Percentiles rank a stretch among this genome's conserved stretches.
Evolutionary conservation across 2,329 filamentous ascomycete genomes (phyloP).

Genomic region (Talaromyces sp.): DNA sequence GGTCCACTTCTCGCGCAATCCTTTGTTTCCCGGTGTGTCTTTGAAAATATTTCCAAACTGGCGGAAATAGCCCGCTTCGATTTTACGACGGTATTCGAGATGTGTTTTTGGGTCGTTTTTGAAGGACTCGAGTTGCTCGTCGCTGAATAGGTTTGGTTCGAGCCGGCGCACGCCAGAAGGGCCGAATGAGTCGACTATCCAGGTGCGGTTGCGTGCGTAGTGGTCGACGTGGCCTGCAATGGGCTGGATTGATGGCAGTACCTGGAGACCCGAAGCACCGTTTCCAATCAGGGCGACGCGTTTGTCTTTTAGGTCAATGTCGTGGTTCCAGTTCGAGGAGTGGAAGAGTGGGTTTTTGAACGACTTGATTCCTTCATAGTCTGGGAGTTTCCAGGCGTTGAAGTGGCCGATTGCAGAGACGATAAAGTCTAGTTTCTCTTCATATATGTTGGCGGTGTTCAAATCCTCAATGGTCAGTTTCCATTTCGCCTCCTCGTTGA

Average conservation of each 20-base stretch:
- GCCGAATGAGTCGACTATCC: slow-evolving; percentile 63
- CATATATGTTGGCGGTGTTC: slow-evolving; percentile 27
- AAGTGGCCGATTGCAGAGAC: slow-evolving; percentile 62
- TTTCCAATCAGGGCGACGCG: slow-evolving; percentile 59
- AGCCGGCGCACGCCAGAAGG: slow-evolving; percentile 49
- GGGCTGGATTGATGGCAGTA: slow-evolving; percentile 37
- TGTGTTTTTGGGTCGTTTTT: slow-evolving; percentile 56
- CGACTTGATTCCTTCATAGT: slow-evolving; percentile 54
- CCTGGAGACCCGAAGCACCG: slow-evolving; percentile 58
- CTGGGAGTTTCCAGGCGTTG: slow-evolving; percentile 60
- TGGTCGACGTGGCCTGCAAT: slow-evolving; percentile 52
- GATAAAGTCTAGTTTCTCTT: slow-evolving; percentile 56
- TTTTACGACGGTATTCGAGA: slow-evolving; percentile 53
- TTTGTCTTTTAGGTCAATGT: slow-evolving; percentile 47
- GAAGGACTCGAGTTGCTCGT: slow-evolving; percentile 55
- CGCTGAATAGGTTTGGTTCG: slow-evolving; percentile 51
- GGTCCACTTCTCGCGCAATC: slow-evolving; percentile 45
- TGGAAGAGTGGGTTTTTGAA: slow-evolving; percentile 57
- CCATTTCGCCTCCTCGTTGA: slow-evolving; percentile 53
- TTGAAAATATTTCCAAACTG: slow-evolving; percentile 54
- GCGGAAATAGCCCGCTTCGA: slow-evolving; percentile 61
- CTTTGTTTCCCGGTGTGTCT: slow-evolving; percentile 47
- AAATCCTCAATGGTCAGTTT: slow-evolving; percentile 40
- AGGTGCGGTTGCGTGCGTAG: slow-evolving; percentile 62
- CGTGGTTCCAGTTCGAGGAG: slow-evolving; percentile 56